Evolutionary conservation across 1,284 basidiomycete species (phyloP), one percentile per base, ranked within the genome.

Genomic region (Naganishia sp.): DNA sequence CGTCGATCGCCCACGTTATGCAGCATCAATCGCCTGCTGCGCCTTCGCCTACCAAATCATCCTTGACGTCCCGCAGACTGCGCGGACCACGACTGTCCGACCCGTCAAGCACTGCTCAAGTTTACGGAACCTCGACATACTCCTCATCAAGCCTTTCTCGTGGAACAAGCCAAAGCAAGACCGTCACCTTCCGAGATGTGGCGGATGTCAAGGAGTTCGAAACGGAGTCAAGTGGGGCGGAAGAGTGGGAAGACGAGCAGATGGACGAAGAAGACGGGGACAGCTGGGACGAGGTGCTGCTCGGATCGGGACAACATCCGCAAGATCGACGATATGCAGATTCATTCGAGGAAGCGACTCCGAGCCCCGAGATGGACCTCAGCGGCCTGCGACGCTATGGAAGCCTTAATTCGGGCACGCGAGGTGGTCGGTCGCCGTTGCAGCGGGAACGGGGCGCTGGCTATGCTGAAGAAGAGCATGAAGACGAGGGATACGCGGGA

Each of bases 181-280:
- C 88, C 0, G 94, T 96, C 55, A 92, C 88, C 0, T 96, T 92
- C 72, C 86, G 91, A 77, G 87, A 90, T 71, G 84, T 87, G 9
- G 91, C 90, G 70, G 91, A 95, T 71, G 91, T 96, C 31, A 82
- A 94, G 66, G 92, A 95, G 77, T 92, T 91, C 75, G 88, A 90
- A 67, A 75, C 44, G 10, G 64, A 57, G 18, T 56, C 44, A 49
- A 69, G 63, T 50, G 53, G 46, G 25, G 49, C 18, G 18, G 54
- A 63, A 21, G 54, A 63, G 18, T 50, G 66, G 42, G 66, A 67
- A 48, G 66, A 66, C 48, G 53, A 59, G 5, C 44, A 39, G 23
- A 56, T 55, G 21, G 36, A 53, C n/a, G 54, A 63, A 46, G 61
- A 55, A 36, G 60, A 48, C 23, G 54, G 46, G 3, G 63, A 60